These are phyloP conservation scores for Tricholoma flavovirens DNA, from an alignment of 768 basidiomycete genomes.

Conservation along the genomic window DNA sequence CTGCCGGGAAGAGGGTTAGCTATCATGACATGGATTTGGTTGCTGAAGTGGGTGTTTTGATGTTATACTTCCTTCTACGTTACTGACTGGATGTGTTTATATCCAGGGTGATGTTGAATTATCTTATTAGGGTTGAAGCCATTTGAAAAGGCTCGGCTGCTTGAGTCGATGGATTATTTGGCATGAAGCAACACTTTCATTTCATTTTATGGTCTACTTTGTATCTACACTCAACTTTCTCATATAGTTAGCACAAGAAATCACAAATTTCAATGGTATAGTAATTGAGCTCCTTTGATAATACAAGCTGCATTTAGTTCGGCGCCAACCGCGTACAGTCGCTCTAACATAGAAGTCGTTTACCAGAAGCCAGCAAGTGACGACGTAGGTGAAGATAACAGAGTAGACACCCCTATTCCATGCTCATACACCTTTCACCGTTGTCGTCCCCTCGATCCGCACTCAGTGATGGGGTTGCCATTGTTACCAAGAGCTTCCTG, in stretches of 20 bases:
- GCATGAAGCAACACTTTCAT: background rate
- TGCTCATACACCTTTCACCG: too few relatives aligned
- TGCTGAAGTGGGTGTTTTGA: conserved; percentile 50
- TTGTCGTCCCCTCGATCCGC: too few relatives aligned
- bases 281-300: too few relatives aligned
- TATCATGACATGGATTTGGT: conserved; percentile 96
- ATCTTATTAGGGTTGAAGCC: conserved; percentile 31
- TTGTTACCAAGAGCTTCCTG: too few relatives aligned
- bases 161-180: background rate
- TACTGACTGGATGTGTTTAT: conserved; percentile 11
- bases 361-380: too few relatives aligned
- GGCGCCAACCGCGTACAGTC: too few relatives aligned
- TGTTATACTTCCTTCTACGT: background rate
- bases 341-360: too few relatives aligned
- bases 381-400: too few relatives aligned
- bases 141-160: background rate
- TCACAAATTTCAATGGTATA: too few relatives aligned
- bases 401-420: too few relatives aligned
- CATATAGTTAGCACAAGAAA: background rate
- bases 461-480: too few relatives aligned
- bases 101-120: conserved; percentile 57
- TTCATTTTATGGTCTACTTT: conserved; percentile 2
- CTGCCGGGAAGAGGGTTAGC: conserved; percentile 82
- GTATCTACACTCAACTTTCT: conserved; percentile 2
- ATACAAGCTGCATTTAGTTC: too few relatives aligned